Base-by-base conservation (phyloP, 805 yeast genomes). In the Pichia californica region DNA sequence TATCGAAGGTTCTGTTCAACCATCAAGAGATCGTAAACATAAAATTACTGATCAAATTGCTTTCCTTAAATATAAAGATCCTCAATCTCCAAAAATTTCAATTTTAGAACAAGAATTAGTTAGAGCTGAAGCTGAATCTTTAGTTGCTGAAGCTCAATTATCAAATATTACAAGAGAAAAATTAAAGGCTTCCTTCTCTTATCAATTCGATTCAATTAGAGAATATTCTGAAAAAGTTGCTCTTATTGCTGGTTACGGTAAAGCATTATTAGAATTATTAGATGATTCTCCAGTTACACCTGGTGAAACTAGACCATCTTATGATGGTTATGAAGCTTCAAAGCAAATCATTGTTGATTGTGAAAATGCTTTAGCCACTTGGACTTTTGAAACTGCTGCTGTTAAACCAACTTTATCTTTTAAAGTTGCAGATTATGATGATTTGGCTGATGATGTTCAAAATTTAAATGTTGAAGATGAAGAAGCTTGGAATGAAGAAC, bases 101-200 rank as follows among this genome's bases (percentile, higher is more conserved):
- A 79, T 85, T 45, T 72, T 87, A 62, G 94, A 87, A 70, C 94
- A 87, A 66, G 94, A 86, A 67, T 73, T 86, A 61, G 95, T 87
- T 46, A 76, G 95, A 68, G 93, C 93, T 31, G 95, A 87, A 69
- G 95, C 95, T 43, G 95, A 87, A 68, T 81, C 88, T 41, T 72
- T 86, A 52, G 95, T 87, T 55, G 95, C 95, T 39, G 95, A 86
- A 69, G 94, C 94, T 26, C 95, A 87, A 70, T 73, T 87, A 56
- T 83, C 91, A 31, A 86, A 86, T 67, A 85, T 85, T 61, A 85
- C 95, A 52, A 76, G 95, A 69, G 88, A 86, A 62, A 83, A 84
- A 67, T 75, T 87, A 62, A 83, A 85, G 71, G 83, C 86, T 53
- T 87, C 94, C 34, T 85, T 77, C 73, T 76, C 81, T 66, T 83